Evolutionary conservation across 2,329 filamentous ascomycete species (phyloP).

Genomic region (Paecilomyces sp.): DNA sequence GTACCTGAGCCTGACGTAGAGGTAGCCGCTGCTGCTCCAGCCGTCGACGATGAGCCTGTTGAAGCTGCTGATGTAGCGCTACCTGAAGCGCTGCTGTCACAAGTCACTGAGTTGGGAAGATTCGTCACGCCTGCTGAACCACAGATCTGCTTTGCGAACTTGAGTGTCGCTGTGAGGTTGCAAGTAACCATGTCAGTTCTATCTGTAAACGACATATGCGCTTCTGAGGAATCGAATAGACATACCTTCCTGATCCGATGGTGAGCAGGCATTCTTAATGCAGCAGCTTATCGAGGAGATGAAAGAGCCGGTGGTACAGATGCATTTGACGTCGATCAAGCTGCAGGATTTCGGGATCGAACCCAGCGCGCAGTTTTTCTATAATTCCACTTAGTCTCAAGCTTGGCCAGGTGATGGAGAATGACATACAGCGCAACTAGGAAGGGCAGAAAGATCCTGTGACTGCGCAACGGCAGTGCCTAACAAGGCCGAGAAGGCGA

Average conservation of each 20-base stretch:
- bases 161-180: constrained; percentile 21
- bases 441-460: constrained; percentile 41
- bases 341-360: constrained; percentile 33
- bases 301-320: constrained; percentile 42
- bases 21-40: constrained; percentile 6
- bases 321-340: constrained; percentile 39
- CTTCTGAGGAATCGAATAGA: constrained; percentile 5
- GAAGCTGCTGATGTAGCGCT: constrained; percentile 7
- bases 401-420: background rate
- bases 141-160: constrained; percentile 32
- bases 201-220: background rate
- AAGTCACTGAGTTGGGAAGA: constrained; percentile 25
- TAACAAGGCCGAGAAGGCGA: constrained; percentile 49
- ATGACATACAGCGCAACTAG: constrained; percentile 49
- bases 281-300: constrained; percentile 45
- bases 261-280: constrained; percentile 36
- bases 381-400: constrained; percentile 6
- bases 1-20: background rate
- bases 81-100: constrained; percentile 10
- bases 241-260: constrained; percentile 34
- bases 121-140: constrained; percentile 27
- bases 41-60: background rate
- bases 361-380: constrained; percentile 35
- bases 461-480: constrained; percentile 44
- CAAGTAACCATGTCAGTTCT: constrained; percentile 3